These are phyloP conservation scores for Leccinum aurantiacum DNA, from an alignment of 768 basidiomycete genomes.

Conservation along the genomic window DNA sequence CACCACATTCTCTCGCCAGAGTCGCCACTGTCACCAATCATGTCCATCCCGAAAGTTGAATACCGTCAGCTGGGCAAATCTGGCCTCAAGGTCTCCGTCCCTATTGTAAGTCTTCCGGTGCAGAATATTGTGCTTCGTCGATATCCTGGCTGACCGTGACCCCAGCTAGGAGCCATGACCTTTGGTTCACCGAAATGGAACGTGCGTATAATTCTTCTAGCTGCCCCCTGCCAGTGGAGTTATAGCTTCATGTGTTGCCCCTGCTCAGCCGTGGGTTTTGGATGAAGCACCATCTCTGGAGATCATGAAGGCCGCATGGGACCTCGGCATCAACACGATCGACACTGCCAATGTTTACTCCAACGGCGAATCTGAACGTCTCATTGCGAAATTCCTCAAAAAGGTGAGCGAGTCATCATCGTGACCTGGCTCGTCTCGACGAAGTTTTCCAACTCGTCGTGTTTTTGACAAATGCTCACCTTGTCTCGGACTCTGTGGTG, in stretches of 20 bases:
- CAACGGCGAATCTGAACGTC: no score
- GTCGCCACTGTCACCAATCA: not conserved
- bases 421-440: not conserved
- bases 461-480: not conserved
- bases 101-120: constrained; percentile 24
- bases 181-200: constrained; percentile 31
- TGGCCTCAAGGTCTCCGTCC: constrained; percentile 34
- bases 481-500: not conserved
- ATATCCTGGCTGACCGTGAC: not conserved
- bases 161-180: constrained; percentile 28
- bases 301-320: no score
- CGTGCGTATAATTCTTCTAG: constrained; percentile 12
- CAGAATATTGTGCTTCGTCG: not conserved
- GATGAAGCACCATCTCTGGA: no score
- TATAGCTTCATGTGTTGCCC: not conserved
- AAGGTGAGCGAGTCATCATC: no score
- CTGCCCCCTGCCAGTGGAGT: not conserved
- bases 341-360: no score
- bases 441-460: not conserved
- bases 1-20: not conserved
- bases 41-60: constrained; percentile 18
- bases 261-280: constrained; percentile 22
- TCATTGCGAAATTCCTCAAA: no score
- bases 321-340: no score
- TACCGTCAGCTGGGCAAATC: constrained; percentile 31